Evolutionary conservation across 768 basidiomycete species (phyloP).

Genomic region (Multifurca ochricompacta): DNA sequence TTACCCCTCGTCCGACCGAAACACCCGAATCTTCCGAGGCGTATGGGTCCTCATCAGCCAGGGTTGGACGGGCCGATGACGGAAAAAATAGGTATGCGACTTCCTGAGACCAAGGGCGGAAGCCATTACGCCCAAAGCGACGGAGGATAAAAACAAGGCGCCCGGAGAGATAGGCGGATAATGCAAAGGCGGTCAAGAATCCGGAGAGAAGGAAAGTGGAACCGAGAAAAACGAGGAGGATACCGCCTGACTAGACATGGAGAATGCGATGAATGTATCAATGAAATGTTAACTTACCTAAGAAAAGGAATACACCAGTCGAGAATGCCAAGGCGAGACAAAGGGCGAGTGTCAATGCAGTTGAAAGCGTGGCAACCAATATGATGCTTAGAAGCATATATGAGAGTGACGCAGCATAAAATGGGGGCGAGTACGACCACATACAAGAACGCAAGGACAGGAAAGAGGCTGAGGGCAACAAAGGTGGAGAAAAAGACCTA

Average conservation of each 20-base stretch:
- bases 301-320: slow-evolving; percentile 6
- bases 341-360: slow-evolving; percentile 7
- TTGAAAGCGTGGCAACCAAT: slow-evolving; percentile 8
- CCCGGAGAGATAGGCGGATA: slow-evolving; percentile 7
- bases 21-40: slow-evolving; percentile 2
- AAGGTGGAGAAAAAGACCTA: slow-evolving; percentile 13
- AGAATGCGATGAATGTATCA: not conserved
- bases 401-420: not conserved
- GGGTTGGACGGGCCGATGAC: not conserved
- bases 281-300: not conserved
- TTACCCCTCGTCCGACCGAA: not conserved
- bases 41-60: not conserved
- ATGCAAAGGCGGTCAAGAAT: slow-evolving; percentile 8
- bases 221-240: slow-evolving; percentile 11
- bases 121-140: slow-evolving; percentile 10
- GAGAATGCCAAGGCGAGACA: slow-evolving; percentile 15
- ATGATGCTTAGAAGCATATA: not conserved
- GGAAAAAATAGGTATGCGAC: not conserved
- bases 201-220: slow-evolving; percentile 12
- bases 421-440: not conserved
- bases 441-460: slow-evolving; percentile 19
- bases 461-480: slow-evolving; percentile 13
- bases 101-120: slow-evolving; percentile 12
- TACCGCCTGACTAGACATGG: not conserved
- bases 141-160: slow-evolving; percentile 3